These are phyloP conservation scores for Maudiozyma barnettii DNA, from an alignment of 805 yeast species.

Conservation along the genomic window DNA sequence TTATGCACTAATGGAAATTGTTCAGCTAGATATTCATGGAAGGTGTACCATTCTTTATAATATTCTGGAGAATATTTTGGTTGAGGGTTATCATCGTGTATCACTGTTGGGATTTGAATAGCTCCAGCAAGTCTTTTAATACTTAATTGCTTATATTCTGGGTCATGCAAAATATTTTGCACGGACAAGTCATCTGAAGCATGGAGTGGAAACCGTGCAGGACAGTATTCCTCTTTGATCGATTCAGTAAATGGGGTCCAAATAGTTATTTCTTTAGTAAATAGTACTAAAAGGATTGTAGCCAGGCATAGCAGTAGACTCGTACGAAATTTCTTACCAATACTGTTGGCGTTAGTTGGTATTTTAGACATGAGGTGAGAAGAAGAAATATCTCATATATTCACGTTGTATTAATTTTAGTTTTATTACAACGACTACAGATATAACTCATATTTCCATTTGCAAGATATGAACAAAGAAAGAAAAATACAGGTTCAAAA, in stretches of 20 bases:
- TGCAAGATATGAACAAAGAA: no score
- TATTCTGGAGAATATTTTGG: background rate
- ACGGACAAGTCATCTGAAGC: background rate
- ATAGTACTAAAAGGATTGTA: background rate
- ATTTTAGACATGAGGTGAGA: no score
- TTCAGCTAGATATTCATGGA: background rate
- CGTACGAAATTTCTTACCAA: no score
- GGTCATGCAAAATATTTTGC: background rate
- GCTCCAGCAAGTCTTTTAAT: background rate
- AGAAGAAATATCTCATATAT: no score
- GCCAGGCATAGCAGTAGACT: background rate
- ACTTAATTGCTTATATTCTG: background rate
- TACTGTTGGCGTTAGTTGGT: no score
- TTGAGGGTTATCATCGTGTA: background rate
- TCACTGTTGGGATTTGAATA: background rate
- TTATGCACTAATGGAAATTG: background rate
- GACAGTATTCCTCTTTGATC: background rate
- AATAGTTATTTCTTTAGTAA: background rate
- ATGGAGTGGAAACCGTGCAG: background rate
- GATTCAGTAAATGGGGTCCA: background rate
- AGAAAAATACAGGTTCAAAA: no score
- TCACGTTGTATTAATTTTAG: no score
- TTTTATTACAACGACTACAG: no score
- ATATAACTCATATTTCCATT: no score
- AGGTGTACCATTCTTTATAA: background rate